Percentiles rank a stretch among this genome's conserved stretches.
phyloP scores from a whole-genome alignment of 192 early-diverging fungal genomes.

The Coemansia nantahalensis region DNA sequence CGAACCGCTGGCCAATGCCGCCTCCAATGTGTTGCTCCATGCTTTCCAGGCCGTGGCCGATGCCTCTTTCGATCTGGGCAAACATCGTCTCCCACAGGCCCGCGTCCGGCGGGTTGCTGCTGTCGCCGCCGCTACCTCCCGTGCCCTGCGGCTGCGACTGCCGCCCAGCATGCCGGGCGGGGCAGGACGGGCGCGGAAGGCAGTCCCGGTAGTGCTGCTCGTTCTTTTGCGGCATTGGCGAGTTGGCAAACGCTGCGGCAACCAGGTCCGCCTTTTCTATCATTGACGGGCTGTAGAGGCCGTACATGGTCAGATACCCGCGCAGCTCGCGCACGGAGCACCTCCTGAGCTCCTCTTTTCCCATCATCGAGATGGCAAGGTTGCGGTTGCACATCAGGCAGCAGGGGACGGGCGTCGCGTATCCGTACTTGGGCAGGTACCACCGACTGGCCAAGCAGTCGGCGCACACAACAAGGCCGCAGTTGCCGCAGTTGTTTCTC shows the following conservation, averaged over 20 bases:
- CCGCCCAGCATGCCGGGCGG: too few species aligned
- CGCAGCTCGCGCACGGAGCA: conserved; percentile 38
- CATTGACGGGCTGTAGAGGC: conserved; percentile 40
- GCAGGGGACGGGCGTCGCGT: conserved; percentile 28
- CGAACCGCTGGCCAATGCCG: conserved; percentile 2
- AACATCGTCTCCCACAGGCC: conserved; percentile 46
- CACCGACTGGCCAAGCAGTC: conserved; percentile 39
- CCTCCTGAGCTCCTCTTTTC: conserved; percentile 18
- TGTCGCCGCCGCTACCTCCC: not conserved
- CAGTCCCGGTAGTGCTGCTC: conserved; percentile 32
- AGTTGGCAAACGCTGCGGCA: conserved; percentile 33
- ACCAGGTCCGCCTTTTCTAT: conserved; percentile 49
- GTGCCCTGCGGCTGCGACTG: not conserved
- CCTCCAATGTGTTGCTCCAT: conserved; percentile 23
- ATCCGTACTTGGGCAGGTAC: conserved; percentile 52
- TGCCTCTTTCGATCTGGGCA: conserved; percentile 35
- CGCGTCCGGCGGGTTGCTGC: not conserved
- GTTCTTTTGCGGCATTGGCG: conserved; percentile 42
- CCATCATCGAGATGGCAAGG: conserved; percentile 36
- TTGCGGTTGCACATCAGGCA: conserved; percentile 44
- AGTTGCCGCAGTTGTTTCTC: conserved; percentile 24
- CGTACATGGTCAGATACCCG: conserved; percentile 36
- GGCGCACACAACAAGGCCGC: conserved; percentile 45
- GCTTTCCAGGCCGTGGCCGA: conserved; percentile 36
- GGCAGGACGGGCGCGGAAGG: conserved; percentile 30